Evolutionary conservation across 2,329 filamentous ascomycete genomes (phyloP), one percentile per base, ranked within the genome.

Genomic region (Fusarium palustre): DNA sequence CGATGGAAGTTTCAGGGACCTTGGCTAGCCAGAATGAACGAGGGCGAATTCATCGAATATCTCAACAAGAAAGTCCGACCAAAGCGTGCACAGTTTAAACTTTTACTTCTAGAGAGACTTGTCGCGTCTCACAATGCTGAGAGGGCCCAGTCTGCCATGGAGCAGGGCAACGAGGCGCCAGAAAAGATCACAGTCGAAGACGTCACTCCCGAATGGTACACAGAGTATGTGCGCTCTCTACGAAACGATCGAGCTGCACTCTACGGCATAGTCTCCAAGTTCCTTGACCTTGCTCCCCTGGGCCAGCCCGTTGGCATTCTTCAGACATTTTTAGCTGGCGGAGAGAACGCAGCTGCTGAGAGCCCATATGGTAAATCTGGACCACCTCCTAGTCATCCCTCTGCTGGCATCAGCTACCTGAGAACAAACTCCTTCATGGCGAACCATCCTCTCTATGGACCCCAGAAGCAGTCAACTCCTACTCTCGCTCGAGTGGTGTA

Each of bases 1-100:
- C 83, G 89, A 67, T 92, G 90, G 90, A 91, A 88, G 75, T 91
- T 90, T 68, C 79, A 80, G 28, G 90, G 90, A 1, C 90, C 90
- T 5, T 91, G 88, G 88, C 81, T 91, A 34, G 88, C 88, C 34
- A 86, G 86, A 43, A 84, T 90, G 81, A 85, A 82, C 7, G 83
- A 89, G 64, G 88, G 88, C 20, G 83, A 88, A 16, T 91, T 92
- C 74, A 79, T 84, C 28, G 75, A 77, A 30, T 91, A 87, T 72
- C 61, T 91, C 15, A 76, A 81, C 52, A 87, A 83, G 70, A 79
- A 81, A 24, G 86, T 91, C 41, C 83, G 85, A 50, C 82, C 80
- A 16, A 84, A 80, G 64, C 87, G 87, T 57, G 54, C 78, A 9
- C 82, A 87, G 64, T 91, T 91, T 76, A 83, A 83, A 47, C 67